Percentiles rank a stretch among this genome's conserved stretches.
Evolutionary conservation across 495 filamentous ascomycete genomes (phyloP).

Genomic region (Hyaloscypha finlandica): DNA sequence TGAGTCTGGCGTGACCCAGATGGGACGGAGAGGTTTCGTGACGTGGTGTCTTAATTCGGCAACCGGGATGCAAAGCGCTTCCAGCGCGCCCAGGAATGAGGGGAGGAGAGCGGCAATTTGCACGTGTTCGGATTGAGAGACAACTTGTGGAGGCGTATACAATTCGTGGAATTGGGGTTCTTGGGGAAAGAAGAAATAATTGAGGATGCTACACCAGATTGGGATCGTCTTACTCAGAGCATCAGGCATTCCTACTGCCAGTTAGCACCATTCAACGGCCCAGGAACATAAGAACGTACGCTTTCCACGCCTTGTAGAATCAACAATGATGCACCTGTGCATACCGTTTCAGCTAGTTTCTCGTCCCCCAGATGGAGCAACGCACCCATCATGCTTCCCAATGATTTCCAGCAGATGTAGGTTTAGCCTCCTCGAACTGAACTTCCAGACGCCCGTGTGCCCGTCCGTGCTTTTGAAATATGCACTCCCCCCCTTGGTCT

Average conservation of each 20-base stretch:
- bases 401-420: conserved; percentile 70
- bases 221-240: conserved; percentile 91
- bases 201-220: conserved; percentile 88
- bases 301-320: conserved; percentile 93
- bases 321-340: conserved; percentile 81
- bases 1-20: conserved; percentile 61
- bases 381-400: conserved; percentile 62
- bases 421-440: conserved; percentile 83
- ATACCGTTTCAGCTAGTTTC: conserved; percentile 2
- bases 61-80: conserved; percentile 41
- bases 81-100: conserved; percentile 63
- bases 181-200: conserved; percentile 73
- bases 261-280: conserved; percentile 4
- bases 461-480: conserved; percentile 99
- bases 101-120: conserved; percentile 73
- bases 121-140: conserved; percentile 73
- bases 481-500: conserved; percentile 64
- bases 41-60: conserved; percentile 39
- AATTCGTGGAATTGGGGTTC: conserved; percentile 50
- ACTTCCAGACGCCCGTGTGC: conserved; percentile 85
- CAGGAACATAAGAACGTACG: conserved; percentile 46
- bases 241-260: conserved; percentile 74
- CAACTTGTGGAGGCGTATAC: conserved; percentile 63
- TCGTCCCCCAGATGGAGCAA: conserved; percentile 7
- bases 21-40: conserved; percentile 59